phyloP scores from a whole-genome alignment of 192 early-diverging fungal species.

The Helicostylum pulchrum region DNA sequence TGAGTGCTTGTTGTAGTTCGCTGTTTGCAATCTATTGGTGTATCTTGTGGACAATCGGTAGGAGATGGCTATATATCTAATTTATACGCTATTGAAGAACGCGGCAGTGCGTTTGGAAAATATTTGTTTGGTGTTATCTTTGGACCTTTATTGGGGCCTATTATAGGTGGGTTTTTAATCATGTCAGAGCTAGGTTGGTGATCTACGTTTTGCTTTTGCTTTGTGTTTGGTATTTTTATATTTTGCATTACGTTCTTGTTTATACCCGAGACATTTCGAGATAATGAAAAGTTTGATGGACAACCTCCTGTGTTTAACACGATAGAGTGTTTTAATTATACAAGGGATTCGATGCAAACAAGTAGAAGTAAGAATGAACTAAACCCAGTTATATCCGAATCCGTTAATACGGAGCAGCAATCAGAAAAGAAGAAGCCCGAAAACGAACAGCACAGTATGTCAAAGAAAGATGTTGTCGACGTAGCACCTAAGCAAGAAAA shows the following conservation, averaged over 20 bases:
- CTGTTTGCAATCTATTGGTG: slow-evolving; percentile 43
- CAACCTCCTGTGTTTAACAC: background rate
- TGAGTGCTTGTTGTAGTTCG: slow-evolving; percentile 37
- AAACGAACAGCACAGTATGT: background rate
- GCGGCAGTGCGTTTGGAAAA: slow-evolving; percentile 26
- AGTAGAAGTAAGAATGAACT: background rate
- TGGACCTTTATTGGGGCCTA: slow-evolving; percentile 30
- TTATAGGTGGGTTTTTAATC: slow-evolving; percentile 44
- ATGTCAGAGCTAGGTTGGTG: slow-evolving; percentile 36
- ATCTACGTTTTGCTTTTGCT: slow-evolving; percentile 45
- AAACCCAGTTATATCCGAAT: background rate
- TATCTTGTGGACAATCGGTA: slow-evolving; percentile 36
- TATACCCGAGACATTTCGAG: slow-evolving; percentile 45
- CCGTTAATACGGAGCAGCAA: background rate
- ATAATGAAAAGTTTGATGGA: slow-evolving; percentile 13
- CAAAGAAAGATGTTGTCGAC: background rate
- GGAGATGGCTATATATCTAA: slow-evolving; percentile 35
- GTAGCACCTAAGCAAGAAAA: background rate
- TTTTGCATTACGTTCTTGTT: slow-evolving; percentile 41
- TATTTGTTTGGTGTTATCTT: slow-evolving; percentile 24
- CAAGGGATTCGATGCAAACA: background rate
- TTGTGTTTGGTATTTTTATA: slow-evolving; percentile 33
- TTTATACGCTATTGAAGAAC: slow-evolving; percentile 18
- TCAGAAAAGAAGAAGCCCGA: too few species aligned
- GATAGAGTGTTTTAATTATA: background rate